A percentile compares a stretch with the other conserved stretches of the same genome.
Conservation (phyloP, 2,329 filamentous ascomycete genomes). For the Leptosphaerulina australis region DNA sequence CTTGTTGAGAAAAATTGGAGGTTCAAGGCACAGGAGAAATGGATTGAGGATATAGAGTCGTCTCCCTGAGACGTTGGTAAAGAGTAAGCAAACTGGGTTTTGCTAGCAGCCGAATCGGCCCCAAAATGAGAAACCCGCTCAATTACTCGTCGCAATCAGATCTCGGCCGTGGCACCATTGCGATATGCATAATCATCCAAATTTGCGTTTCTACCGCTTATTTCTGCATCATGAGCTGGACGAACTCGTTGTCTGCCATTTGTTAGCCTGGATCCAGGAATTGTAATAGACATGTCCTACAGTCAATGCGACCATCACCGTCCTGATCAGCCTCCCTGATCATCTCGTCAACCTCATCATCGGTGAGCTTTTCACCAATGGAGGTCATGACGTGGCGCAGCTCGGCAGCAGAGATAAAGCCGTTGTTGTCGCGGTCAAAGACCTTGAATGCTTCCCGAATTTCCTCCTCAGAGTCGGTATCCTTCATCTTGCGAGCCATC, state of each 20-base stretch:
- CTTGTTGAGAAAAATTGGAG: no score
- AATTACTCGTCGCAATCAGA: conserved; percentile 39
- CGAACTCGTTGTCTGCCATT: conserved; percentile 60
- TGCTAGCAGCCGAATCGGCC: conserved; percentile 28
- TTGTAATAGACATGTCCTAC: conserved; percentile 47
- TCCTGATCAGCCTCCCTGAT: conserved; percentile 69
- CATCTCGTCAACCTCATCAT: conserved; percentile 69
- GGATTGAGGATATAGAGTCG: conserved; percentile 45
- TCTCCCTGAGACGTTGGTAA: conserved; percentile 32
- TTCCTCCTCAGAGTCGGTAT: conserved; percentile 67
- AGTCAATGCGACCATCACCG: conserved; percentile 68
- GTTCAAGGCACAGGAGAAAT: conserved; percentile 32
- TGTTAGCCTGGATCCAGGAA: conserved; percentile 14
- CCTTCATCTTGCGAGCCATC: conserved; percentile 68
- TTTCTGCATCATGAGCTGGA: conserved; percentile 64
- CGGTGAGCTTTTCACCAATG: conserved; percentile 68
- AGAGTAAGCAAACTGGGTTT: conserved; percentile 29
- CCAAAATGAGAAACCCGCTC: conserved; percentile 32
- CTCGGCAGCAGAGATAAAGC: conserved; percentile 68
- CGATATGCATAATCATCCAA: conserved; percentile 41
- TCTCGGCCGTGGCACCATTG: conserved; percentile 35
- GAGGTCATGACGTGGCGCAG: conserved; percentile 68
- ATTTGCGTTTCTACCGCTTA: conserved; percentile 41
- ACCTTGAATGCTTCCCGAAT: conserved; percentile 70
- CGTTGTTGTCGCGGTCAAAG: conserved; percentile 70